Base-by-base conservation (phyloP, 1,139 yeast genomes). In the Diutina scorzettiae region DNA sequence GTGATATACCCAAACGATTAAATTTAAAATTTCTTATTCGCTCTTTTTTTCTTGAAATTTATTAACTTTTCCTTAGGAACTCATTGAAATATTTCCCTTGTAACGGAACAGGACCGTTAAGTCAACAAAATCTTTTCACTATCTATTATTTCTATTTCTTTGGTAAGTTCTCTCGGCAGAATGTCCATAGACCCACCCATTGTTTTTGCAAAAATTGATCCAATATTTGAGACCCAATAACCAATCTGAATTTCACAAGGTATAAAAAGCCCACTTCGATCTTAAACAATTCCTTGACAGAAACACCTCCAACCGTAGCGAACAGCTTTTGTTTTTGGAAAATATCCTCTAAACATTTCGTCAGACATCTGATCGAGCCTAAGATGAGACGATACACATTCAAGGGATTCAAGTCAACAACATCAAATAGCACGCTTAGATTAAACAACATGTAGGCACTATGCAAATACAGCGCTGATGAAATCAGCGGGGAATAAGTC, bases 231-330 rank as follows among this genome's bases (percentile, higher is more conserved):
- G 64, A 66, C n/a, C 65, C 63, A 20, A 60, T 62, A n/a, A 62
- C 59, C 42, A 68, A 48, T 43, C 59, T 62, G 48, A 69, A 69
- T 49, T 66, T 66, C 45, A 64, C 56, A 43, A 67, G 54, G 49
- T 65, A 69, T 37, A 67, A 59, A 43, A 68, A 66, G 12, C 66
- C 64, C 41, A 67, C 62, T 49, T 69, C 74, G 24, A 67, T 57
- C 44, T 57, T 62, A 43, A 56, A 59, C 43, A 69, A 57, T 43
- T 69, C 73, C 37, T 58, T 58, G 11, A 53, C 52, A 28, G 61
- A 59, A 2, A 68, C 69, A 1, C 74, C 74, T 3, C 70, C 73
- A 2, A 69, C 73, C 1, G 69, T 63, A 3, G 71, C 69, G 51
- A 65, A 69, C 12, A 62, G 51, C 45, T 59, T 59, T 45, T 69